Evolutionary conservation across 1,139 yeast genomes (phyloP).

Genomic region (Chernovozyma sophiae-reginae): DNA sequence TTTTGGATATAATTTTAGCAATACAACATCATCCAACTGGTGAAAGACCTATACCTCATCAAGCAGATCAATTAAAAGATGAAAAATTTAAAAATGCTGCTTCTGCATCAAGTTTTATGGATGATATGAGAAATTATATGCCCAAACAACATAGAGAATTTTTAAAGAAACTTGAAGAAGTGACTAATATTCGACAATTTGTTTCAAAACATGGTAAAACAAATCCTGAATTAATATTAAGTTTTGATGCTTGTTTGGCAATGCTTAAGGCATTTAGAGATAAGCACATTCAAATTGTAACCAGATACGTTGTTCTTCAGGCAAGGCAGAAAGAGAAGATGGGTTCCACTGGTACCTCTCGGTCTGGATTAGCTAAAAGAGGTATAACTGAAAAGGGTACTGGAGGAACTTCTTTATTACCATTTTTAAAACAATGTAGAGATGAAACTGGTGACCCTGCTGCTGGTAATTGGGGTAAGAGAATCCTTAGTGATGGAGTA

Average conservation of each 20-base stretch:
- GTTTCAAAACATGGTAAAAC: conserved; percentile 42
- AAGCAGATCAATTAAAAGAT: conserved; percentile 2
- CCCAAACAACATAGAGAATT: conserved; percentile 81
- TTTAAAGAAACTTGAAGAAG: conserved; percentile 52
- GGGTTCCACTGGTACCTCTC: conserved; percentile 52
- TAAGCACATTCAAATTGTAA: conserved; percentile 88
- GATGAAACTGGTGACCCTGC: conserved; percentile 94
- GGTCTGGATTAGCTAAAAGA: conserved; percentile 59
- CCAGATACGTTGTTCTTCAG: conserved; percentile 78
- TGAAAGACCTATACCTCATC: conserved; percentile 41
- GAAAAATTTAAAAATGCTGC: conserved; percentile 10
- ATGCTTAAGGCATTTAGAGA: conserved; percentile 87
- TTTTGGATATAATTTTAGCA: conserved; percentile 70
- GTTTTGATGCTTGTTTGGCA: conserved; percentile 88
- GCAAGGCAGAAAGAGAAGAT: conserved; percentile 52
- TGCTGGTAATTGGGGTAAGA: conserved; percentile 84
- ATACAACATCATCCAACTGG: conserved; percentile 82
- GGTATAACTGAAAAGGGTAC: conserved; percentile 68
- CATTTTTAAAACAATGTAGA: conserved; percentile 90
- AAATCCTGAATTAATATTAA: conserved; percentile 56
- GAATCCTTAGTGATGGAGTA: conserved; percentile 62
- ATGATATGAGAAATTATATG: conserved; percentile 86
- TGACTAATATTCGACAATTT: conserved; percentile 59
- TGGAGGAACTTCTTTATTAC: conserved; percentile 89
- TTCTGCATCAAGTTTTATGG: conserved; percentile 56